Conservation (phyloP, 2,329 filamentous ascomycete species). For the Sclerotinia sclerotiorum region DNA sequence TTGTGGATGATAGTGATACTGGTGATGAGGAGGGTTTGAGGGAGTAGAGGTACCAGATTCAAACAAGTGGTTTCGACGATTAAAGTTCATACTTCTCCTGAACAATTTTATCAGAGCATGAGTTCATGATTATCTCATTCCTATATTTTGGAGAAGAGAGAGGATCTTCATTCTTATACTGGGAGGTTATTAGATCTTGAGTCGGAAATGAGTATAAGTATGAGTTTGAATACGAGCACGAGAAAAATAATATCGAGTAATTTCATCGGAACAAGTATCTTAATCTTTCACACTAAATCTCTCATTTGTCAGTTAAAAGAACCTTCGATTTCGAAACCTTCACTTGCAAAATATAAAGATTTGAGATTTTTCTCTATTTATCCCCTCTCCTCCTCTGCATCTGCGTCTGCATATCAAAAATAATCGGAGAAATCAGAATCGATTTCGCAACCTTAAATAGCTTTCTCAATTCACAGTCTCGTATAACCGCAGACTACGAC, state of each 20-base stretch:
- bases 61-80: not conserved
- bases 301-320: not conserved
- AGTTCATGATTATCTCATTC: constrained; percentile 2
- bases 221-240: too few species aligned
- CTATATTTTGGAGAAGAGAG: not conserved
- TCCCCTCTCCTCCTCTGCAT: not conserved
- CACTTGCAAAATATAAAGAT: not conserved
- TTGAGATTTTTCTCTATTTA: not conserved
- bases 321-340: not conserved
- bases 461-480: not conserved
- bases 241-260: constrained; percentile 1
- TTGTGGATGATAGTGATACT: too few species aligned
- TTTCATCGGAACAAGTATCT: not conserved
- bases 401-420: not conserved
- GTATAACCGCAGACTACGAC: fast-evolving
- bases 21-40: too few species aligned
- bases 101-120: not conserved
- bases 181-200: not conserved
- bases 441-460: not conserved
- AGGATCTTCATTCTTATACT: fast-evolving
- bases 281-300: not conserved
- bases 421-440: not conserved
- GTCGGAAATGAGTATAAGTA: too few species aligned
- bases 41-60: not conserved
- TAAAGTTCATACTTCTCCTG: not conserved